A percentile compares a stretch with the other conserved stretches of the same genome.
phyloP scores from a whole-genome alignment of 805 yeast genomes.

The Saccharomycopsis olivae region DNA sequence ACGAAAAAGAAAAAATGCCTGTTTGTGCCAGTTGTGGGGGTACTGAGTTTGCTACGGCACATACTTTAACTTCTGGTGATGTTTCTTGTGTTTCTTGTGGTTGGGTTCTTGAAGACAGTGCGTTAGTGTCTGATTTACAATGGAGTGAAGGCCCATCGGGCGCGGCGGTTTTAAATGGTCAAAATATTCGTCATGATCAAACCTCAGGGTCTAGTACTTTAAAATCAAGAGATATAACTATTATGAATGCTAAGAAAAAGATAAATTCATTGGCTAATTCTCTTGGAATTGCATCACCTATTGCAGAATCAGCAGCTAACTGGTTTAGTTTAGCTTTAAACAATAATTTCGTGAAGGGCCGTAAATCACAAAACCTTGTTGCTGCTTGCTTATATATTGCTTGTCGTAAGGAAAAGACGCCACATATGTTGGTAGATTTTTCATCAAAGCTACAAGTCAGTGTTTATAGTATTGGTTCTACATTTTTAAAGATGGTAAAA shows the following conservation, averaged over 20 bases:
- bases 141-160: conserved; percentile 90
- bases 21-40: conserved; percentile 41
- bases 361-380: conserved; percentile 88
- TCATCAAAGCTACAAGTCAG: conserved; percentile 82
- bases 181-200: conserved; percentile 77
- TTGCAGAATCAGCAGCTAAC: conserved; percentile 76
- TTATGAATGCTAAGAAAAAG: conserved; percentile 72
- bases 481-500: conserved; percentile 88
- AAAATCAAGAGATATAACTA: conserved; percentile 83
- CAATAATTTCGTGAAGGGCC: conserved; percentile 91
- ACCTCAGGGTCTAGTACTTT: conserved; percentile 56
- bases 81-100: conserved; percentile 79
- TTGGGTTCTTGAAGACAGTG: conserved; percentile 79
- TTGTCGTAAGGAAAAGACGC: conserved; percentile 83
- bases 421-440: conserved; percentile 93
- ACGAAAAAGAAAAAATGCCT: neutral
- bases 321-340: conserved; percentile 85
- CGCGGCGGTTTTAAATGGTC: conserved; percentile 93
- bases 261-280: conserved; percentile 74
- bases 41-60: conserved; percentile 41
- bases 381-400: conserved; percentile 94
- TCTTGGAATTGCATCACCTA: conserved; percentile 69
- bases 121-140: conserved; percentile 90
- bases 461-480: conserved; percentile 92
- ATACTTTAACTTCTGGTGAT: conserved; percentile 57